Evolutionary conservation across 768 basidiomycete species (phyloP).

Genomic region (Rhodotorula toruloides): DNA sequence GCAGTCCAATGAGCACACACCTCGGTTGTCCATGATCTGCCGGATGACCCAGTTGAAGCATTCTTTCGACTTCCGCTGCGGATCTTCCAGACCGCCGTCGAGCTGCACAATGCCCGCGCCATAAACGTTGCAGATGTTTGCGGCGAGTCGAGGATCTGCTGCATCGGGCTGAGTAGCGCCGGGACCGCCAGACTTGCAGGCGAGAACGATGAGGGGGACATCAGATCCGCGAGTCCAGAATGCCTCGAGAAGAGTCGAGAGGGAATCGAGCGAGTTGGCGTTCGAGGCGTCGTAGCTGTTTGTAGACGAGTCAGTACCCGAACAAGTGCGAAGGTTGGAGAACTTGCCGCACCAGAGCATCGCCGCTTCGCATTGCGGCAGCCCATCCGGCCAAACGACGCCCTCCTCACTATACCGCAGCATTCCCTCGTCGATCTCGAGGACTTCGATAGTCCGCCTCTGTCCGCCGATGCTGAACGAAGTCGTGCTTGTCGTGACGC

Average conservation of each 20-base stretch:
- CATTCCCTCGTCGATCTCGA: slow-evolving; percentile 41
- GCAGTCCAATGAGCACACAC: slow-evolving; percentile 4
- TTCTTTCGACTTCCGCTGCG: slow-evolving; percentile 66
- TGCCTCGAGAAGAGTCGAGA: slow-evolving; percentile 35
- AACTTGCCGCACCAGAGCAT: slow-evolving; percentile 63
- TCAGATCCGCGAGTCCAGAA: slow-evolving; percentile 61
- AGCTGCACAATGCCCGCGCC: slow-evolving; percentile 43
- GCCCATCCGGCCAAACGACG: slow-evolving; percentile 53
- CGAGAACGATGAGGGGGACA: slow-evolving; percentile 63
- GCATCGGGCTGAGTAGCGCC: slow-evolving; percentile 17
- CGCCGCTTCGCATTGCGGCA: slow-evolving; percentile 66
- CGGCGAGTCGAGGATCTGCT: slow-evolving; percentile 41
- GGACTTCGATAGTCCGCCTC: slow-evolving; percentile 45
- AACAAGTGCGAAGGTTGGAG: no score
- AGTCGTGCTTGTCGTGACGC: slow-evolving; percentile 29
- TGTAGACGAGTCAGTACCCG: no score
- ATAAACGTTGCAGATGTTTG: slow-evolving; percentile 37
- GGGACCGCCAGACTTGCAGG: slow-evolving; percentile 76
- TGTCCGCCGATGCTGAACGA: slow-evolving; percentile 42
- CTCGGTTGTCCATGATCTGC: slow-evolving; percentile 55
- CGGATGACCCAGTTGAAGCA: slow-evolving; percentile 70
- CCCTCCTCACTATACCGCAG: slow-evolving; percentile 34
- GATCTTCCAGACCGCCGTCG: slow-evolving; percentile 51
- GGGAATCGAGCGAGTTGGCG: slow-evolving; percentile 22
- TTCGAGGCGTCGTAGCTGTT: slow-evolving; percentile 39